Evolutionary conservation across 2,329 filamentous ascomycete species (phyloP).

Genomic region (Cryphonectria japonica): DNA sequence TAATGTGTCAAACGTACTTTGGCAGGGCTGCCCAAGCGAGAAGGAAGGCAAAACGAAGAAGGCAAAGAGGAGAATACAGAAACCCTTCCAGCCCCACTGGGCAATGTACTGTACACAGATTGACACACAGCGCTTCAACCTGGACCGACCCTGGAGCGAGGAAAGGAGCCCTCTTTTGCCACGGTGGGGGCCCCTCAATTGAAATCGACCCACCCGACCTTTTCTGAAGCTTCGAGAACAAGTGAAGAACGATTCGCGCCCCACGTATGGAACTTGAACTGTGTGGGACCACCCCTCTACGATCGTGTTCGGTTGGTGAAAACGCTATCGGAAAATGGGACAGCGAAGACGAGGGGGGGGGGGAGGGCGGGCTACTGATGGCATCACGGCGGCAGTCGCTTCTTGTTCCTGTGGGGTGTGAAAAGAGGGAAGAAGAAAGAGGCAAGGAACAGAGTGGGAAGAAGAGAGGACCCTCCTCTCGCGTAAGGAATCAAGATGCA

Average conservation of each 20-base stretch:
- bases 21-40: neutral
- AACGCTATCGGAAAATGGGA: neutral
- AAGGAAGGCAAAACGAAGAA: too few species aligned
- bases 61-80: too few species aligned
- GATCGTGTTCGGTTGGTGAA: constrained; percentile 18
- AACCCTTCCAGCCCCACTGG: neutral
- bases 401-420: constrained; percentile 3
- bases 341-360: neutral
- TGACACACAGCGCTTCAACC: neutral
- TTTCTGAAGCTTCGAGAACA: constrained; percentile 30
- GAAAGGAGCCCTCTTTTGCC: neutral
- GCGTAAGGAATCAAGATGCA: neutral
- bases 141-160: neutral
- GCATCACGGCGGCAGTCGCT: constrained; percentile 7
- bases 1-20: neutral
- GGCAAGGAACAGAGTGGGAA: neutral
- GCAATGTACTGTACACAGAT: constrained; percentile 2
- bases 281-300: constrained; percentile 22
- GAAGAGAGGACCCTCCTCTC: neutral
- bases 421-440: neutral
- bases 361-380: neutral
- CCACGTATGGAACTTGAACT: constrained; percentile 24
- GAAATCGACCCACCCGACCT: constrained; percentile 12
- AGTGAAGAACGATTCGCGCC: constrained; percentile 24
- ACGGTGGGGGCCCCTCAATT: neutral